A percentile compares a stretch with the other conserved stretches of the same genome.
phyloP scores from a whole-genome alignment of 352 stramenopile genomes.

The Phytopythium montanum region DNA sequence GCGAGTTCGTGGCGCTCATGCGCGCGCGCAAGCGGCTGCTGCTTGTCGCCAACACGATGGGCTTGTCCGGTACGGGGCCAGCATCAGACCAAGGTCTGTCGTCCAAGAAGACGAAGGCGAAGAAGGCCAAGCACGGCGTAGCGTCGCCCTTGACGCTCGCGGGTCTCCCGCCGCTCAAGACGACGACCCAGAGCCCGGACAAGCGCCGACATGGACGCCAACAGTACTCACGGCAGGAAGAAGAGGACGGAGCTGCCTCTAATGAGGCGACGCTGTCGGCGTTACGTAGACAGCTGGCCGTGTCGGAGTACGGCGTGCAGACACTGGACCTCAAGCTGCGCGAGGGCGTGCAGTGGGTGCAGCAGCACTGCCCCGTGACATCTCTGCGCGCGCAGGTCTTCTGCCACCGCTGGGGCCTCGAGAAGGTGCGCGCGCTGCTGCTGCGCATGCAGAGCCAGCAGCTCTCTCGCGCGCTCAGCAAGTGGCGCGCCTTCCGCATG shows the following conservation, averaged over 20 bases:
- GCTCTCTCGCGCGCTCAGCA: constrained; percentile 59
- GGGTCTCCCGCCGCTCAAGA: constrained; percentile 55
- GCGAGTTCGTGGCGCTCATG: constrained; percentile 81
- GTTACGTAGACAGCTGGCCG: constrained; percentile 68
- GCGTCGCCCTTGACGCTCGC: constrained; percentile 7
- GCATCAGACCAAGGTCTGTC: neutral
- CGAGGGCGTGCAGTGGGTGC: constrained; percentile 83
- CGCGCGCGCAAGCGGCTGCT: constrained; percentile 71
- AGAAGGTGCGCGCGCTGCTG: constrained; percentile 81
- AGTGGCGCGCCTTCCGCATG: constrained; percentile 63
- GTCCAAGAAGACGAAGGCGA: constrained; percentile 1
- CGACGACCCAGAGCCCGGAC: constrained; percentile 45
- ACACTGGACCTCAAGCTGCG: constrained; percentile 67
- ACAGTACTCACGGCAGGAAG: constrained; percentile 16
- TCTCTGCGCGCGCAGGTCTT: constrained; percentile 83
- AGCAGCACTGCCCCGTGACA: constrained; percentile 77
- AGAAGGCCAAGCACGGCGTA: neutral
- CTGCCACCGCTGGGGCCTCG: constrained; percentile 80
- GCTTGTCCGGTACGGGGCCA: constrained; percentile 33
- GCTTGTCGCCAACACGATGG: constrained; percentile 64
- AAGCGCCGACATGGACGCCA: constrained; percentile 9
- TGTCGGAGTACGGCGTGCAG: constrained; percentile 78
- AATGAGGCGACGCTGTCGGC: constrained; percentile 18
- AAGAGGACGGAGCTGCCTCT: constrained; percentile 33
- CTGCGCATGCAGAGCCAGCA: constrained; percentile 61